These are phyloP conservation scores for Phytophthora syringae DNA, from an alignment of 352 stramenopile species.

Conservation along the genomic window DNA sequence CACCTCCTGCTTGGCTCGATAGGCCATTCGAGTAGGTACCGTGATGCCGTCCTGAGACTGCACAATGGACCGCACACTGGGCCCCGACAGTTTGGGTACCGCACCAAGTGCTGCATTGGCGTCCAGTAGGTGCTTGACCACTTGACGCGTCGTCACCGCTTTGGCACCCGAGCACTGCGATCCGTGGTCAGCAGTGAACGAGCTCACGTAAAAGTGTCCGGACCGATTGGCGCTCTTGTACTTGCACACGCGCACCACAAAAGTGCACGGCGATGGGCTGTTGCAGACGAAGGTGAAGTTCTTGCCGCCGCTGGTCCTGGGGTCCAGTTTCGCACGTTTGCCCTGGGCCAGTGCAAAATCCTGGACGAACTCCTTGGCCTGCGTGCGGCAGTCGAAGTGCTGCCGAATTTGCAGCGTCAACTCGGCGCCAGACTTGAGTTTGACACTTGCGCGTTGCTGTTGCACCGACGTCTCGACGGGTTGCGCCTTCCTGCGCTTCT, in stretches of 20 bases:
- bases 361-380: slow-evolving; percentile 53
- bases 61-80: slow-evolving; percentile 44
- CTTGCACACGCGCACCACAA: slow-evolving; percentile 48
- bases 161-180: slow-evolving; percentile 43
- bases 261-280: slow-evolving; percentile 49
- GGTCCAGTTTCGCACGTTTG: slow-evolving; percentile 50
- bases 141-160: slow-evolving; percentile 46
- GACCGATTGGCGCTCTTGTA: slow-evolving; percentile 31
- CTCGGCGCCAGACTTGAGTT: slow-evolving; percentile 36
- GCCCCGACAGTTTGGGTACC: slow-evolving; percentile 42
- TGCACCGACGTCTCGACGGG: slow-evolving; percentile 2
- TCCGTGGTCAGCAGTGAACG: slow-evolving; percentile 42
- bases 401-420: slow-evolving; percentile 45
- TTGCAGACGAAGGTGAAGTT: slow-evolving; percentile 60
- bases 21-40: slow-evolving; percentile 49
- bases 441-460: slow-evolving; percentile 31
- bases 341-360: slow-evolving; percentile 58
- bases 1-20: slow-evolving; percentile 42
- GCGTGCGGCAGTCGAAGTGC: slow-evolving; percentile 40
- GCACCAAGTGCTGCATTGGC: slow-evolving; percentile 33
- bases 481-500: slow-evolving; percentile 35
- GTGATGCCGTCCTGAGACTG: slow-evolving; percentile 44
- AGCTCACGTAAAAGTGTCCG: slow-evolving; percentile 46
- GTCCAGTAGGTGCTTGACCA: slow-evolving; percentile 43
- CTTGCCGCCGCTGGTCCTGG: slow-evolving; percentile 48